Evolutionary conservation across 2,329 filamentous ascomycete genomes (phyloP).

Genomic region (Aureobasidium sp.): DNA sequence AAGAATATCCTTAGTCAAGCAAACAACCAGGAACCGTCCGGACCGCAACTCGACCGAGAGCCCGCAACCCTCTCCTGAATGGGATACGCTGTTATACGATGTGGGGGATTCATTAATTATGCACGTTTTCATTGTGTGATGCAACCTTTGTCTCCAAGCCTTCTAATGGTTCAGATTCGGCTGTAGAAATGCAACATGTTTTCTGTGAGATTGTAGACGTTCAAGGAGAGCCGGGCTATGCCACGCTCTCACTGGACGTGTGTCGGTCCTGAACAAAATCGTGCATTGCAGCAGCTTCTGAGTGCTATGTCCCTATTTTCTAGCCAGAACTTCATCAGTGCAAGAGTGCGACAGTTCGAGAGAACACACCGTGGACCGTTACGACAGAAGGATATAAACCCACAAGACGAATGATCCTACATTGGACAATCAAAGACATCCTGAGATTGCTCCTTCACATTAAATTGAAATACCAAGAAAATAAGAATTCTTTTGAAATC

Average conservation of each 20-base stretch:
- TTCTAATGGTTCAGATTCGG: no score
- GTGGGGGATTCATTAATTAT: background rate
- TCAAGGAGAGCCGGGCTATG: background rate
- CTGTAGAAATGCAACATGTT: no score
- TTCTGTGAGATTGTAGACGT: no score
- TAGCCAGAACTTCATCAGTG: background rate
- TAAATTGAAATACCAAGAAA: background rate
- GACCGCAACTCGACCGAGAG: conserved; percentile 10
- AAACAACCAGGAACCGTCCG: conserved; percentile 4
- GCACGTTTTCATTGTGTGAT: background rate
- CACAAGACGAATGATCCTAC: no score
- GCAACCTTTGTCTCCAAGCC: background rate
- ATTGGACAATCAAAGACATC: no score
- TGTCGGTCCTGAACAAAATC: background rate
- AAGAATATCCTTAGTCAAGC: conserved; percentile 13
- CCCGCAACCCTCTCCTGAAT: conserved; percentile 9
- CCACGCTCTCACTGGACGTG: background rate
- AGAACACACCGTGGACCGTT: no score
- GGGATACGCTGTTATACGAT: conserved; percentile 4
- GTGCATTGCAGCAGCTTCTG: background rate
- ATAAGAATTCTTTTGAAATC: conserved; percentile 6
- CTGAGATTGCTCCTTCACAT: background rate
- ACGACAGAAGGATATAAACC: no score
- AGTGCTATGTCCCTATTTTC: no score
- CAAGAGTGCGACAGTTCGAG: no score